Evolutionary conservation across 2,329 filamentous ascomycete genomes (phyloP).

Genomic region (Myriosclerotinia duriaeana): DNA sequence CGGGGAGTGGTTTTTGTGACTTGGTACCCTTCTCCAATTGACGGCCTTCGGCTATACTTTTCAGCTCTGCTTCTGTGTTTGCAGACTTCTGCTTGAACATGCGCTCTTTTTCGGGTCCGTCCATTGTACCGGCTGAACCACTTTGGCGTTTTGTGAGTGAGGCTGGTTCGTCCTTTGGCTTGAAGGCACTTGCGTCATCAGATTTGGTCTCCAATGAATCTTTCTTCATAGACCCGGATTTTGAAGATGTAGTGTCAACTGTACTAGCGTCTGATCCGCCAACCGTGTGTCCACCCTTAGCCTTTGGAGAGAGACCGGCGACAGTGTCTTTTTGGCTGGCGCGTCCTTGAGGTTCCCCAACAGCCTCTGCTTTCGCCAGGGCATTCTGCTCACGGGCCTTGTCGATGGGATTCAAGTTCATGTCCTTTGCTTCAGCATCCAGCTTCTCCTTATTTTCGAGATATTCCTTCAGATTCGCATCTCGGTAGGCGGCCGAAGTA

Average conservation of each 20-base stretch:
- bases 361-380: slow-evolving; percentile 7
- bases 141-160: slow-evolving; percentile 21
- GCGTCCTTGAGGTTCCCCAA: slow-evolving; percentile 11
- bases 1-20: slow-evolving; percentile 18
- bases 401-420: slow-evolving; percentile 5
- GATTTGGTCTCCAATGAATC: neutral
- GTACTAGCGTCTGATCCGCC: neutral
- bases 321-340: neutral
- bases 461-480: slow-evolving; percentile 47
- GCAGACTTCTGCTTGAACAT: slow-evolving; percentile 26
- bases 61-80: slow-evolving; percentile 31
- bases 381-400: slow-evolving; percentile 15
- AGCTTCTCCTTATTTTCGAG: slow-evolving; percentile 43
- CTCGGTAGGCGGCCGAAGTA: slow-evolving; percentile 46
- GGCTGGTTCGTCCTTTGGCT: slow-evolving; percentile 3
- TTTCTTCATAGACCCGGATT: neutral
- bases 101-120: slow-evolving; percentile 4
- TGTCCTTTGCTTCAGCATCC: slow-evolving; percentile 38
- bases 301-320: neutral
- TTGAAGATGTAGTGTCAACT: neutral
- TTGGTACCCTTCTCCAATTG: slow-evolving; percentile 23
- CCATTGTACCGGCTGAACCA: neutral
- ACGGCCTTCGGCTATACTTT: slow-evolving; percentile 27
- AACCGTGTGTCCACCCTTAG: neutral
- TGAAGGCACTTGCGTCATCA: slow-evolving; percentile 9